phyloP scores from a whole-genome alignment of 139 green algal genomes.

The Closterium sp. region DNA sequence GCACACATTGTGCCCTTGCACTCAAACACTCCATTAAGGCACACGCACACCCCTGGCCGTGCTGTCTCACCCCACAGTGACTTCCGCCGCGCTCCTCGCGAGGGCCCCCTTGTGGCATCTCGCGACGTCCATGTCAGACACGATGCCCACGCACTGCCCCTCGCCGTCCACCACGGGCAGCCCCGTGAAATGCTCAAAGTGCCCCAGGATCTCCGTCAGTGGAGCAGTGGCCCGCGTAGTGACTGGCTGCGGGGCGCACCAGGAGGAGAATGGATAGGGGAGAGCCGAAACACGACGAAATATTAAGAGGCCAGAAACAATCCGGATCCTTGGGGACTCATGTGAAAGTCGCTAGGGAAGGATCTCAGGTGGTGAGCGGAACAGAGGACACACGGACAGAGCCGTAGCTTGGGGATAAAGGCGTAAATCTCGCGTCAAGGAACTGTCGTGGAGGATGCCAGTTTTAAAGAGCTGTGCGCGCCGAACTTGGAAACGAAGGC shows the following conservation, averaged over 20 bases:
- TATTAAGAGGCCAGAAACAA: not conserved
- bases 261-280: not conserved
- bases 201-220: conserved; percentile 14
- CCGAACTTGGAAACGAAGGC: no score
- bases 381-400: no score
- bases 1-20: no score
- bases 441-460: no score
- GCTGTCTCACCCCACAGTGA: not conserved
- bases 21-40: not conserved
- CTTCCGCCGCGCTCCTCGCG: not conserved
- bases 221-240: not conserved
- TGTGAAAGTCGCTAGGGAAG: not conserved
- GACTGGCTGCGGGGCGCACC: not conserved
- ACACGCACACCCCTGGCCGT: not conserved
- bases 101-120: not conserved
- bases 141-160: conserved; percentile 35
- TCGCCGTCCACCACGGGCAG: conserved; percentile 33
- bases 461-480: no score
- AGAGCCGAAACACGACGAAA: not conserved
- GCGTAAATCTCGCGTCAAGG: no score
- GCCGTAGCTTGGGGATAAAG: no score
- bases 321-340: not conserved
- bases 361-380: not conserved
- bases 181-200: conserved; percentile 42
- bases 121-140: conserved; percentile 27